phyloP scores from a whole-genome alignment of 768 basidiomycete genomes.

The Lactarius deliciosus region DNA sequence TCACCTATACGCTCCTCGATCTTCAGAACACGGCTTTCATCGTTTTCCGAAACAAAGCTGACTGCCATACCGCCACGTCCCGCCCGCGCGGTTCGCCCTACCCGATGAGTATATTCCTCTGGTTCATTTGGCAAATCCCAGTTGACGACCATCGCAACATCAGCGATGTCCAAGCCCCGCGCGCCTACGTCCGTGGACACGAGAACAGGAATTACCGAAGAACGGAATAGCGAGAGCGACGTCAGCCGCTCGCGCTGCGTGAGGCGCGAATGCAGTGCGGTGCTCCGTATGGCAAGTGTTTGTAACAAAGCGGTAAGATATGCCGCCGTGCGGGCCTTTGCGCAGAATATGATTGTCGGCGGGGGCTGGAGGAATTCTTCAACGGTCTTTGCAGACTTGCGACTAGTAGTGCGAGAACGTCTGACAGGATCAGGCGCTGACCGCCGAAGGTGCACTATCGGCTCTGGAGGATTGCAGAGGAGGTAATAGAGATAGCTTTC shows the following conservation, averaged over 20 bases:
- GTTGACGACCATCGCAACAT: slow-evolving; percentile 94
- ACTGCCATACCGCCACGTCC: slow-evolving; percentile 88
- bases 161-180: slow-evolving; percentile 93
- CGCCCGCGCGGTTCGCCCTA: slow-evolving; percentile 89
- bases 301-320: slow-evolving; percentile 82
- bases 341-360: slow-evolving; percentile 94
- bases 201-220: slow-evolving; percentile 83
- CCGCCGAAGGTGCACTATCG: slow-evolving; percentile 64
- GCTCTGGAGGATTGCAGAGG: slow-evolving; percentile 84
- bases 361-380: slow-evolving; percentile 74
- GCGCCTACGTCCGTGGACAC: slow-evolving; percentile 95
- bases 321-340: slow-evolving; percentile 81
- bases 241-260: slow-evolving; percentile 87
- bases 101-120: slow-evolving; percentile 96
- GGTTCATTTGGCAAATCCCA: slow-evolving; percentile 92
- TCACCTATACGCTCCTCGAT: slow-evolving; percentile 88
- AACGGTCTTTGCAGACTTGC: slow-evolving; percentile 35
- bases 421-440: slow-evolving; percentile 39
- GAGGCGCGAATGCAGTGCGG: slow-evolving; percentile 89
- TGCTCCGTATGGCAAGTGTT: slow-evolving; percentile 76
- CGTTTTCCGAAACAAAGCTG: slow-evolving; percentile 92
- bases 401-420: slow-evolving; percentile 25
- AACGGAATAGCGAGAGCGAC: slow-evolving; percentile 84
- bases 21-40: slow-evolving; percentile 77
- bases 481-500: slow-evolving; percentile 90